phyloP scores from a whole-genome alignment of 805 yeast genomes.

The Kregervanrija pseudodelftensis region DNA sequence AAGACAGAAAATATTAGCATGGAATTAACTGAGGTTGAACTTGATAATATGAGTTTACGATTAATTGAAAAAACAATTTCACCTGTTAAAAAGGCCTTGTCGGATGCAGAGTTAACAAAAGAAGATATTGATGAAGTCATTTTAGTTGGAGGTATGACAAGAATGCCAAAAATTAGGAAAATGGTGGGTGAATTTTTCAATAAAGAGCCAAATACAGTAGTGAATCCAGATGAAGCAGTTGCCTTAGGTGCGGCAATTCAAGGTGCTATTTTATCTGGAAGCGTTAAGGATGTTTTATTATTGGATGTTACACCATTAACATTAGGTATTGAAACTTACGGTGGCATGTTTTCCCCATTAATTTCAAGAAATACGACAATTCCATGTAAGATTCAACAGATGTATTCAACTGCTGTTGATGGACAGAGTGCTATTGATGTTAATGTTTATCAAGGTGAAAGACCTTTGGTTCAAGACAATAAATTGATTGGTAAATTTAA shows the following conservation, averaged over 20 bases:
- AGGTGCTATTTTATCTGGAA: constrained; percentile 95
- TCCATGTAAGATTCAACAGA: constrained; percentile 89
- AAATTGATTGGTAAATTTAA: constrained; percentile 93
- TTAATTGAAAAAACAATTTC: constrained; percentile 65
- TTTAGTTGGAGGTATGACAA: constrained; percentile 86
- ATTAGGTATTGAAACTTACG: constrained; percentile 93
- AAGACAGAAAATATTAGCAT: constrained; percentile 34
- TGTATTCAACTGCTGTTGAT: constrained; percentile 90
- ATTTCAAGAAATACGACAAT: constrained; percentile 87
- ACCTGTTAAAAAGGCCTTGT: constrained; percentile 76
- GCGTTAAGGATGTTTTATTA: constrained; percentile 83
- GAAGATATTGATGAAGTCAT: constrained; percentile 72
- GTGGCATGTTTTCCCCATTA: constrained; percentile 89
- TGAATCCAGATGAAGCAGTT: constrained; percentile 92
- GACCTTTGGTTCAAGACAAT: constrained; percentile 93
- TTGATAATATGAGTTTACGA: constrained; percentile 43
- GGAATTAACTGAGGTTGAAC: constrained; percentile 41
- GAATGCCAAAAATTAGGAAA: constrained; percentile 83
- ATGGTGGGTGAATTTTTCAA: constrained; percentile 73
- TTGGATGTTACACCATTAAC: constrained; percentile 86
- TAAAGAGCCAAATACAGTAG: constrained; percentile 81
- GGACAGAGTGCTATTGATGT: constrained; percentile 94
- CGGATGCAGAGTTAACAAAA: constrained; percentile 66
- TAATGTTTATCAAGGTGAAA: constrained; percentile 96
- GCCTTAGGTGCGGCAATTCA: constrained; percentile 97